Evolutionary conservation across 164 flowering plant species (phyloP).

Genomic region (Malania oleifera): DNA sequence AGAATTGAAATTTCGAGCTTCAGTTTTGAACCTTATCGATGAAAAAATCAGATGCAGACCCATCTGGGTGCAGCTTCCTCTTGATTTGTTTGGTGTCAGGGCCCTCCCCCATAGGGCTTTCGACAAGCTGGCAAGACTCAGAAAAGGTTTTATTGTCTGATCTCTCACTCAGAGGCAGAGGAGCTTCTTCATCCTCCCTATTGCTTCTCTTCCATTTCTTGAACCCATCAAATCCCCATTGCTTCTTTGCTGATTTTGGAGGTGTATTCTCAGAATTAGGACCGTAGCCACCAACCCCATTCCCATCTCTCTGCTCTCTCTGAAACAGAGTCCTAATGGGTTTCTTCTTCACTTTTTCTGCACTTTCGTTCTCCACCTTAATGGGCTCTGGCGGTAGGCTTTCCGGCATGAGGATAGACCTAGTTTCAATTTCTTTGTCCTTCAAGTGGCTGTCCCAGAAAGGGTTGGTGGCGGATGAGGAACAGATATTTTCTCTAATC

Average conservation of each 20-base stretch:
- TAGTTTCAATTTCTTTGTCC: conserved; percentile 32
- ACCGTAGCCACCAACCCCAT: conserved; percentile 10
- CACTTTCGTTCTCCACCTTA: conserved; percentile 26
- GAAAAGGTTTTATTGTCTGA: conserved; percentile 32
- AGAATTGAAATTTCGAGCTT: background rate
- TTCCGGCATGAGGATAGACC: conserved; percentile 57
- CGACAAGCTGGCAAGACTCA: conserved; percentile 28
- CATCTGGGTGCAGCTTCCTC: conserved; percentile 62
- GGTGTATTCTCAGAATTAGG: conserved; percentile 25
- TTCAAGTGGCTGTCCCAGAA: conserved; percentile 33
- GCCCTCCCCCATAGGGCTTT: conserved; percentile 53
- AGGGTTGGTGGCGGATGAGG: conserved; percentile 25
- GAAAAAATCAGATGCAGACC: conserved; percentile 73
- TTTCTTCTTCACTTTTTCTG: conserved; percentile 43
- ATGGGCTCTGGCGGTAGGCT: conserved; percentile 25
- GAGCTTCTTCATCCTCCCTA: conserved; percentile 52
- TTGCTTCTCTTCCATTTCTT: conserved; percentile 67
- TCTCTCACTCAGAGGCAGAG: conserved; percentile 46
- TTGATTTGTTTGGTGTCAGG: conserved; percentile 62
- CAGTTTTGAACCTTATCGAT: conserved; percentile 60
- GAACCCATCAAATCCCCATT: conserved; percentile 68
- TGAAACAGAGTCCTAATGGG: conserved; percentile 47
- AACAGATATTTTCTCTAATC: conserved; percentile 7
- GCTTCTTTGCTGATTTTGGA: conserved; percentile 45
- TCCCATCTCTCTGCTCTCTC: conserved; percentile 30